These are phyloP conservation scores for Chalciporus piperatus DNA, from an alignment of 768 basidiomycete genomes.

Conservation along the genomic window DNA sequence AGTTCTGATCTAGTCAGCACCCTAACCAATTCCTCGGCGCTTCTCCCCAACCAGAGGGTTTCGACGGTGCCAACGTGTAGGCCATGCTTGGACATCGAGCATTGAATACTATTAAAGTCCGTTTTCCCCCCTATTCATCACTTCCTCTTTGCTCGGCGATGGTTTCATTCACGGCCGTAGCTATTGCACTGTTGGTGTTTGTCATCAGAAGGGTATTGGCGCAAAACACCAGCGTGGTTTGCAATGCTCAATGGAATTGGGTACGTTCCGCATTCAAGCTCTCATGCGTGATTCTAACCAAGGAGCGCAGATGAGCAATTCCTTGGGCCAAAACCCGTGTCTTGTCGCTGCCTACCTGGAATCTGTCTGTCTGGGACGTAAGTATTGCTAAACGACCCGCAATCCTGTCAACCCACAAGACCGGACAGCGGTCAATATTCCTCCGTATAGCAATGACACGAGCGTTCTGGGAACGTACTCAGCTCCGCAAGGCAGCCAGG, in stretches of 20 bases:
- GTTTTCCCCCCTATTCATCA: background rate
- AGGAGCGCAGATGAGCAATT: background rate
- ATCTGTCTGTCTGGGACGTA: background rate
- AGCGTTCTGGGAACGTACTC: background rate
- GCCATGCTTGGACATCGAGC: background rate
- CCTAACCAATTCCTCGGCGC: background rate
- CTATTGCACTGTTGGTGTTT: background rate
- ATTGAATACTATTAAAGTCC: background rate
- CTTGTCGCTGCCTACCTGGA: background rate
- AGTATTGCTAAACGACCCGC: no score
- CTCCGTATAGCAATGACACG: background rate
- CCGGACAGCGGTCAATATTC: background rate
- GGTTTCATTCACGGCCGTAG: background rate
- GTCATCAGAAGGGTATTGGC: background rate
- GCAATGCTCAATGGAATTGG: background rate
- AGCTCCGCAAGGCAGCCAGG: background rate
- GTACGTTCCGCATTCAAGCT: background rate
- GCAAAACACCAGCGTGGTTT: background rate
- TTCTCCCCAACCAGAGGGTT: background rate
- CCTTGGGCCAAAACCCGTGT: background rate
- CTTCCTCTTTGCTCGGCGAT: background rate
- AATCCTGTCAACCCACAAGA: no score
- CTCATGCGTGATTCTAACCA: background rate
- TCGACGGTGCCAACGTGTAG: background rate
- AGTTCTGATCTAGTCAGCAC: background rate